Evolutionary conservation across 495 filamentous ascomycete genomes (phyloP), one percentile per base, ranked within the genome.

Genomic region (Astrothelium subdiscretum): DNA sequence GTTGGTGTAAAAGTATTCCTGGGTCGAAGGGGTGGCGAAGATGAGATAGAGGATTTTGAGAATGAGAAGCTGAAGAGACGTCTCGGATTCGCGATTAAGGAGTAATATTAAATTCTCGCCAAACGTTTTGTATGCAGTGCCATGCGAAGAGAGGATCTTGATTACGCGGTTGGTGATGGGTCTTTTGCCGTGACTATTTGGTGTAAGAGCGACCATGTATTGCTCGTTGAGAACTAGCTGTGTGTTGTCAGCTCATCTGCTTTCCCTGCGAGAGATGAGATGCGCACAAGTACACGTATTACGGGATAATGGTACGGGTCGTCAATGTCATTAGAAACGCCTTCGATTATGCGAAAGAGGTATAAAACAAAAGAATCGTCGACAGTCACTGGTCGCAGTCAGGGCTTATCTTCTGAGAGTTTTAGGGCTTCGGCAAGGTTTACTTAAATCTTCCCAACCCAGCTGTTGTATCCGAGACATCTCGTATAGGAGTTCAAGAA

Each of bases 1-100:
- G 72, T 98, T 98, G 22, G 90, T 96, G 70, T 96, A 98, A 73
- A 98, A 98, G 73, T 97, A 98, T 72, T 98, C 94, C 73, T 91
- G 87, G 1, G 95, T 98, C 31, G 87, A 82, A 3, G 83, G 82
- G 13, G 90, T 97, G 11, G 91, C 95, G 75, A 97, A 97, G 11
- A 97, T 81, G 43, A 98, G 83, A 73, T 96, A 98, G 31, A 98
- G 79, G 20, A 97, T 83, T 70, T 98, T 98, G 51, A 98, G 81
- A 59, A 96, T 97, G 3, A 98, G 82, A 20, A 98, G 83, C 72
- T 98, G 94, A 31, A 95, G 81, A 3, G 89, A 90, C 3, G 91
- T 94, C 70, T 97, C 91, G 58, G 77, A 82, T 79, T 97, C 94
- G 66, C 94, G 88, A 72, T 98, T 98, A 40, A 98, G 83, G 10